A percentile compares a stretch with the other conserved stretches of the same genome.
phyloP scores from a whole-genome alignment of 2,329 filamentous ascomycete genomes.

The Dothideomycetes sp. region DNA sequence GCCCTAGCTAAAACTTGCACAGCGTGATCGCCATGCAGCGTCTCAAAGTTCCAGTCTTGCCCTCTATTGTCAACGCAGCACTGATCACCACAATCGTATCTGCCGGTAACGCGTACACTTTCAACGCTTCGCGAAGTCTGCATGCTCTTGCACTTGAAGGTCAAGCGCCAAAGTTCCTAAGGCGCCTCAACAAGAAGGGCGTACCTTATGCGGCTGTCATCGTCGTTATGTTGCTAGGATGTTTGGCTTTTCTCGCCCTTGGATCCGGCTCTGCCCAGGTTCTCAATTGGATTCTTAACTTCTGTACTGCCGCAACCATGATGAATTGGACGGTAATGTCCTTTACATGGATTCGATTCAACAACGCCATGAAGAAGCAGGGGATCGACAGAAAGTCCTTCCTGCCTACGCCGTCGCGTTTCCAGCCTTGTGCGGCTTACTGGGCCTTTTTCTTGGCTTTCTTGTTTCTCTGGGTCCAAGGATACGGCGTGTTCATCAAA shows the following conservation, averaged over 20 bases:
- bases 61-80: conserved; percentile 29
- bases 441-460: conserved; percentile 28
- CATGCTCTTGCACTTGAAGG: conserved; percentile 47
- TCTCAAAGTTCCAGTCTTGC: conserved; percentile 35
- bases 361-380: conserved; percentile 41
- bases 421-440: conserved; percentile 19
- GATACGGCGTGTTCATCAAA: conserved; percentile 44
- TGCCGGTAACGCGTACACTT: conserved; percentile 48
- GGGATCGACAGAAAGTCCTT: conserved; percentile 39
- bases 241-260: conserved; percentile 28
- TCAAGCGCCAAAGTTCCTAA: conserved; percentile 46
- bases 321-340: conserved; percentile 53
- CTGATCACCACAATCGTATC: conserved; percentile 47
- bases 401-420: neutral
- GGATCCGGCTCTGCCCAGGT: conserved; percentile 23
- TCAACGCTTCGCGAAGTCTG: conserved; percentile 44
- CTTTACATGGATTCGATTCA: conserved; percentile 45
- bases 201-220: conserved; percentile 52
- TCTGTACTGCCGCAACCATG: conserved; percentile 50
- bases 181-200: conserved; percentile 50
- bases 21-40: conserved; percentile 31
- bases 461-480: conserved; percentile 38
- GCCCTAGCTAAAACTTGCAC: too few species aligned
- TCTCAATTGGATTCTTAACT: conserved; percentile 37
- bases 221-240: conserved; percentile 35